Base-by-base conservation (phyloP, 228 moss, liverwort and hornwort species). In the Sphagnum fallax region DNA sequence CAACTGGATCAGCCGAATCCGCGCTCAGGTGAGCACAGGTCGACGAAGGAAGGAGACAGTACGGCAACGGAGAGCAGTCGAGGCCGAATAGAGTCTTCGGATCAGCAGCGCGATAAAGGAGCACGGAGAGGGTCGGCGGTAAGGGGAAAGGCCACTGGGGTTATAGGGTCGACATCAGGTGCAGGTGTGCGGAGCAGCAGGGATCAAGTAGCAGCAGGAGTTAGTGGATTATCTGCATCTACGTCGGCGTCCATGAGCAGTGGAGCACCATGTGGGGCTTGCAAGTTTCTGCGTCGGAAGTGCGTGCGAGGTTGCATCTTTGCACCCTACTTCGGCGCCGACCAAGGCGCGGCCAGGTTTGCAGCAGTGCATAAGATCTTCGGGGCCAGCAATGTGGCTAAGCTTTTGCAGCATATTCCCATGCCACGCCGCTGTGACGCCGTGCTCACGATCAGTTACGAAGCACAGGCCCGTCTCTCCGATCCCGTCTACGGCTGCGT, bases 211-310 rank as follows among this genome's bases (percentile, higher is more conserved):
- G 2, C 32, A 32, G 32, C 32, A 32, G 32, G 32, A 32, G 32
- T 32, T 32, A 32, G 32, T 1, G 32, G 32, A 32, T 32, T 32
- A 32, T 32, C 32, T 32, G 32, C 32, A 6, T 79, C 69, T 63
- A 79, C 75, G 68, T 61, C 66, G 60, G 77, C 78, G 77, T 78
- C 86, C 86, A 86, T 86, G 86, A 86, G 82, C 80, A 86, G 86
- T 74, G 86, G 86, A 65, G 86, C 86, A 74, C 84, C 84, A 51
- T 88, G 87, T 82, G 87, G 84, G 78, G 87, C 84, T 4, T 88
- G 84, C 81, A 84, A 84, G 53, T 84, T 84, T 61, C 60, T 88
- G 48, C 65, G 87, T 62, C 67, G 87, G 69, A 86, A 86, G 82
- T 86, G 86, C 61, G 86, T 86, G 16, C 74, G 86, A n/a, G 86